phyloP scores from a whole-genome alignment of 768 basidiomycete genomes.

The Boletus bicolor region DNA sequence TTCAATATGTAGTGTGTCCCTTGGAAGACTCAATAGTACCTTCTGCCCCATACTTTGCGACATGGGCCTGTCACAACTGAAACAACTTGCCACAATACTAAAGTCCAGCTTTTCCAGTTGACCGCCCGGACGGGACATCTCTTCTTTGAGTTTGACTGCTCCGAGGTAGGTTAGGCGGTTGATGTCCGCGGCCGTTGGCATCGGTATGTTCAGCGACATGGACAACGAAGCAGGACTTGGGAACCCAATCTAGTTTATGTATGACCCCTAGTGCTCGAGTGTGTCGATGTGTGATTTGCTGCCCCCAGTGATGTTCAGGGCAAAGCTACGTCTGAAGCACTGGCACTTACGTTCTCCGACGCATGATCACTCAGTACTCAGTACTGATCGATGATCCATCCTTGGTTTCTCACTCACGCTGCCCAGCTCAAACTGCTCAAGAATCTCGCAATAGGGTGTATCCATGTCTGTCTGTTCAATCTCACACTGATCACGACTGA shows the following conservation, averaged over 20 bases:
- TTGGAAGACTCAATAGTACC: constrained; percentile 9
- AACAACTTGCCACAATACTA: constrained; percentile 23
- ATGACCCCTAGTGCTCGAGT: neutral
- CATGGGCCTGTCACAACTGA: constrained; percentile 18
- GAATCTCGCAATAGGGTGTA: constrained; percentile 23
- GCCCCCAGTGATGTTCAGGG: neutral
- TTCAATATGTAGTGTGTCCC: neutral
- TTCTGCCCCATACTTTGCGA: constrained; percentile 11
- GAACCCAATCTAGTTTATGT: neutral
- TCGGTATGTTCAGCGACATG: constrained; percentile 20
- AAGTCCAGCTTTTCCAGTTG: constrained; percentile 30
- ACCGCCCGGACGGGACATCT: constrained; percentile 25
- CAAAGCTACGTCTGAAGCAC: neutral
- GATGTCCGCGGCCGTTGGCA: constrained; percentile 27
- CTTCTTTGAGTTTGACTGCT: constrained; percentile 28
- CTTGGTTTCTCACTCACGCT: constrained; percentile 12
- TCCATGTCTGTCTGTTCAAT: constrained; percentile 23
- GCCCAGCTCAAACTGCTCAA: constrained; percentile 17
- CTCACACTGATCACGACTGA: constrained; percentile 1
- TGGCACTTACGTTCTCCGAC: neutral
- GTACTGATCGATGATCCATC: constrained; percentile 12
- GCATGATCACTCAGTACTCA: neutral
- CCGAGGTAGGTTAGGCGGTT: constrained; percentile 27
- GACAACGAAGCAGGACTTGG: neutral
- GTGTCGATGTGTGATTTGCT: neutral